Evolutionary conservation across 768 basidiomycete species (phyloP).

Genomic region (Dictyophora rubrovolvata): DNA sequence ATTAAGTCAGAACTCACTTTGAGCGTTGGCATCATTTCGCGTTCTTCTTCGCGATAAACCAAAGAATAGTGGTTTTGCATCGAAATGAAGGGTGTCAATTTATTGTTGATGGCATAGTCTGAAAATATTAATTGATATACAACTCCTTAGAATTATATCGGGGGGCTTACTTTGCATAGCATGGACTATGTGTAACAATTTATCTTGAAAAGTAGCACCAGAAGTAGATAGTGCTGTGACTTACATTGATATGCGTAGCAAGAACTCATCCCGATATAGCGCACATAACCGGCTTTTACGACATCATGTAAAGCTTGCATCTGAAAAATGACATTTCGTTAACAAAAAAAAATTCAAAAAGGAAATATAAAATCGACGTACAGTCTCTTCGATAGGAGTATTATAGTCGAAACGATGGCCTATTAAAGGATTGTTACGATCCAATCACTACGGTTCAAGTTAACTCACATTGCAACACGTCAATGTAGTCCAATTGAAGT

Average conservation of each 20-base stretch:
- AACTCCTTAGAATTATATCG: background rate
- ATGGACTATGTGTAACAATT: background rate
- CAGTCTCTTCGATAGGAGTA: background rate
- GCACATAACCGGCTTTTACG: background rate
- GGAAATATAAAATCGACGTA: background rate
- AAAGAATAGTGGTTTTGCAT: slow-evolving; percentile 54
- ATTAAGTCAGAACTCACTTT: slow-evolving; percentile 24
- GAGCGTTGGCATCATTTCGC: slow-evolving; percentile 52
- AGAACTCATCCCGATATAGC: background rate
- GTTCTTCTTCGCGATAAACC: slow-evolving; percentile 55
- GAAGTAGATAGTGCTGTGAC: background rate
- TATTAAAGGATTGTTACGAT: background rate
- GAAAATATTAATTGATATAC: background rate
- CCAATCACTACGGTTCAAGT: slow-evolving; percentile 14
- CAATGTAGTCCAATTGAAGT: slow-evolving; percentile 67
- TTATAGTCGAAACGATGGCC: slow-evolving; percentile 3
- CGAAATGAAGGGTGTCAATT: slow-evolving; percentile 16
- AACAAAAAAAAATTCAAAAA: background rate
- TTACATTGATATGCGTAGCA: slow-evolving; percentile 2
- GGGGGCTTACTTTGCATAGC: background rate
- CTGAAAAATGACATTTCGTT: background rate
- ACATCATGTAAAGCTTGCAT: background rate
- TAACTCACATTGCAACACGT: slow-evolving; percentile 54
- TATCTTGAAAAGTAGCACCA: background rate
- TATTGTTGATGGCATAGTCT: slow-evolving; percentile 33